phyloP scores from a whole-genome alignment of 306 rosid genomes.

The Prunus padus region DNA sequence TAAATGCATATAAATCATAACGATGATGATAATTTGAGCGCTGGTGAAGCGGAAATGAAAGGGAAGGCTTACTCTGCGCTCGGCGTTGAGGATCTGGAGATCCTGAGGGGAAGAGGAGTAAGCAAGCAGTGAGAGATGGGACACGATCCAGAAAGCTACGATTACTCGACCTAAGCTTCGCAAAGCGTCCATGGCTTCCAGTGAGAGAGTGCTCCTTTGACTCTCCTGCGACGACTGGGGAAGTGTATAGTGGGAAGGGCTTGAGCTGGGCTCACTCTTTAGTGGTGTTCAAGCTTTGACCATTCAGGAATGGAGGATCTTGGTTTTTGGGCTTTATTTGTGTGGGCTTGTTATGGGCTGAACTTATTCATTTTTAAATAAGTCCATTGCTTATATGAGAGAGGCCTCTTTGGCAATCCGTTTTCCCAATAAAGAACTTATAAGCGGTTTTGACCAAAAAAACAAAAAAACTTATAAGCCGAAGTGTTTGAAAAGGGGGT shows the following conservation, averaged over 20 bases:
- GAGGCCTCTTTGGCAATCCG: too few relatives aligned
- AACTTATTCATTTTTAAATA: too few relatives aligned
- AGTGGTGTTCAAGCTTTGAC: background rate
- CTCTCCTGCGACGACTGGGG: conserved; percentile 13
- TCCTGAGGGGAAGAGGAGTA: conserved; percentile 46
- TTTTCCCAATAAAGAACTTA: too few relatives aligned
- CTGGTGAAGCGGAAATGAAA: conserved; percentile 3
- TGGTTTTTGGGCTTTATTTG: background rate
- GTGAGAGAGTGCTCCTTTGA: background rate
- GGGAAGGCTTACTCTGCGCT: conserved; percentile 70
- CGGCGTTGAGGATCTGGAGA: conserved; percentile 83
- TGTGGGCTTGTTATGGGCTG: background rate
- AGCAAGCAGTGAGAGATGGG: conserved; percentile 32
- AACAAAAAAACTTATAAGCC: too few relatives aligned
- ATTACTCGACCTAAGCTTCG: conserved; percentile 38
- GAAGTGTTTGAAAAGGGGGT: too few relatives aligned
- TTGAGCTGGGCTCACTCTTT: background rate
- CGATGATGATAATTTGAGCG: background rate
- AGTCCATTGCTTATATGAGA: too few relatives aligned
- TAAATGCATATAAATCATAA: background rate
- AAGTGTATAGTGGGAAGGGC: background rate
- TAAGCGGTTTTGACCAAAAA: too few relatives aligned
- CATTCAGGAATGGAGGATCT: background rate
- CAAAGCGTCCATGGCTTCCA: conserved; percentile 57
- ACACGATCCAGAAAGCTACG: conserved; percentile 33